A percentile compares a stretch with the other conserved stretches of the same genome.
These are phyloP conservation scores for Ceratobasidium sp. DNA, from an alignment of 1,284 basidiomycete genomes.

Conservation along the genomic window DNA sequence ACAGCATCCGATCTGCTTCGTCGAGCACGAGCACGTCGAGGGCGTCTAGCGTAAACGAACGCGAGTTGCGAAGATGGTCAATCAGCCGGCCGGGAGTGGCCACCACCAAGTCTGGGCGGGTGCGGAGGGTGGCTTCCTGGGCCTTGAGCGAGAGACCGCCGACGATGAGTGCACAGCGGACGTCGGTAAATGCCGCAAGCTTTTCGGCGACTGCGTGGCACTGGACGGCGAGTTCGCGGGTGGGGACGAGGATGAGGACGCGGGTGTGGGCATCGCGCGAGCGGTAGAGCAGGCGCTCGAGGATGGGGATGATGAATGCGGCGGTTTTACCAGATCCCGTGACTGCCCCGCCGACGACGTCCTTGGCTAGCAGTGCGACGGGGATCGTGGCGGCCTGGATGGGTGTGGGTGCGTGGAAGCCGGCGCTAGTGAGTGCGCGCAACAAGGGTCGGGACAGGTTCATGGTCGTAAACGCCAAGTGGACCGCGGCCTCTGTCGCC, in stretches of 20 bases:
- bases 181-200: slow-evolving; percentile 85
- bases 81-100: slow-evolving; percentile 96
- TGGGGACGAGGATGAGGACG: slow-evolving; percentile 91
- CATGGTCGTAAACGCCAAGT: slow-evolving; percentile 81
- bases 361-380: slow-evolving; percentile 90
- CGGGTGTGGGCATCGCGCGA: slow-evolving; percentile 91
- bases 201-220: slow-evolving; percentile 91
- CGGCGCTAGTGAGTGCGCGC: slow-evolving; percentile 82
- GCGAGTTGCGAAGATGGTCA: slow-evolving; percentile 95
- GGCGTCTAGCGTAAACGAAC: slow-evolving; percentile 90
- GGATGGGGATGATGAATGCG: slow-evolving; percentile 92
- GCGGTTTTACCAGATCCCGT: slow-evolving; percentile 98
- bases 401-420: slow-evolving; percentile 88
- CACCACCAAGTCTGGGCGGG: slow-evolving; percentile 89
- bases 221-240: slow-evolving; percentile 92
- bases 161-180: slow-evolving; percentile 86
- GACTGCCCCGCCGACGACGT: slow-evolving; percentile 92
- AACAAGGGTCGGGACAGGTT: slow-evolving; percentile 89
- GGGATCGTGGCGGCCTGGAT: slow-evolving; percentile 95
- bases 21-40: slow-evolving; percentile 95
- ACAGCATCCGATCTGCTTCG: slow-evolving; percentile 97
- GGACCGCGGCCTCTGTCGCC: slow-evolving; percentile 54
- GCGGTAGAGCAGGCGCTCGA: slow-evolving; percentile 89
- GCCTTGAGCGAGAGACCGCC: slow-evolving; percentile 91
- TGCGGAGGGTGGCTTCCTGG: slow-evolving; percentile 84